phyloP scores from a whole-genome alignment of 768 basidiomycete species.

The Suillus weaverae region DNA sequence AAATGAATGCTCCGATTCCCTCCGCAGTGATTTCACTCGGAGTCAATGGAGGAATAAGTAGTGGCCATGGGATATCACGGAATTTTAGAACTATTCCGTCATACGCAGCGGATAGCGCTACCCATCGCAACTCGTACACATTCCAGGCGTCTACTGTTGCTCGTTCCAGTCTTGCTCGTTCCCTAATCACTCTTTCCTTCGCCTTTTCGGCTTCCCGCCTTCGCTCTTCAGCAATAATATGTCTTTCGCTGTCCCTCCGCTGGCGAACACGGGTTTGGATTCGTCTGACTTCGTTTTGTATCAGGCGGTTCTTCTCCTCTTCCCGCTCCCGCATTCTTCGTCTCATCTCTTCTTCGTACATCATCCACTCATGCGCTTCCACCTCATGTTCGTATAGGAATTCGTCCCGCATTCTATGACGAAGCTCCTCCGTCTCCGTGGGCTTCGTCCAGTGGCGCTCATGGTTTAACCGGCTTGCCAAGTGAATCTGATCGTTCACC shows the following conservation, averaged over 20 bases:
- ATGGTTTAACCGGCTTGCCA: conserved; percentile 31
- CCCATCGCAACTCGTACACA: conserved; percentile 67
- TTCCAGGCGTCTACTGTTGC: conserved; percentile 57
- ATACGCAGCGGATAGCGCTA: conserved; percentile 43
- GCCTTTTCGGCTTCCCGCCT: conserved; percentile 32
- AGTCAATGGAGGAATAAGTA: conserved; percentile 40
- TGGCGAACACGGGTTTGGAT: conserved; percentile 54
- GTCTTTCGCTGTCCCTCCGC: conserved; percentile 50
- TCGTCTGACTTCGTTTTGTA: conserved; percentile 55
- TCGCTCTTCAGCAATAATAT: conserved; percentile 49
- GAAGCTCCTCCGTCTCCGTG: conserved; percentile 30
- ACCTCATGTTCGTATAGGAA: conserved; percentile 50
- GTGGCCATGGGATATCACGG: conserved; percentile 72
- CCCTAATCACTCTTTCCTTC: conserved; percentile 45
- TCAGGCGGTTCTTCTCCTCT: conserved; percentile 42
- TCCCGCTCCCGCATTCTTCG: conserved; percentile 44
- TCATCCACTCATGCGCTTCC: conserved; percentile 55
- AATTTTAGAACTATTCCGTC: conserved; percentile 49
- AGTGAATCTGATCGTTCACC: conserved; percentile 56
- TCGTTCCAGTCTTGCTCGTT: conserved; percentile 44
- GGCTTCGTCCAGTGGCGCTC: conserved; percentile 22
- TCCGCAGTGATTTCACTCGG: conserved; percentile 52
- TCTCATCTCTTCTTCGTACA: conserved; percentile 46
- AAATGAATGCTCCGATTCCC: conserved; percentile 59
- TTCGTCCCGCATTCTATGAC: conserved; percentile 52